A percentile compares a stretch with the other conserved stretches of the same genome.
Conservation (phyloP, 2,329 filamentous ascomycete genomes). For the Pochonia chlamydosporia region DNA sequence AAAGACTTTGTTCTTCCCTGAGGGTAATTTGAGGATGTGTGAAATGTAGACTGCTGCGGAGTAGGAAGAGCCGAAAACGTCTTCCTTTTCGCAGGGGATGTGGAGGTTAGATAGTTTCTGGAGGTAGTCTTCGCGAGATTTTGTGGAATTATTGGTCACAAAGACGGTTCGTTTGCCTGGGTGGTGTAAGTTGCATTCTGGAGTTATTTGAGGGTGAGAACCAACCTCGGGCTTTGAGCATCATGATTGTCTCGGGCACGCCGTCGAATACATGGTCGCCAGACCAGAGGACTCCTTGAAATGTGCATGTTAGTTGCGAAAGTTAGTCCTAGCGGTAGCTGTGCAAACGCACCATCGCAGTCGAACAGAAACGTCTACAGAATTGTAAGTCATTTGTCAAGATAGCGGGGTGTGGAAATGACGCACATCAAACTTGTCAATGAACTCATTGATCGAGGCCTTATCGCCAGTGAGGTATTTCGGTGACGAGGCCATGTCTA, state of each 20-base stretch:
- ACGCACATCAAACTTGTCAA: slow-evolving; percentile 87
- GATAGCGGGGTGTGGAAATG: slow-evolving; percentile 11
- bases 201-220: background rate
- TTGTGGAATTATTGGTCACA: slow-evolving; percentile 98
- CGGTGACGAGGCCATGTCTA: slow-evolving; percentile 27
- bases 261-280: slow-evolving; percentile 85
- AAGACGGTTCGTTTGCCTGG: slow-evolving; percentile 91
- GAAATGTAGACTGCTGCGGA: slow-evolving; percentile 94
- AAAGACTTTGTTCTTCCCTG: slow-evolving; percentile 86
- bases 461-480: slow-evolving; percentile 74
- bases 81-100: slow-evolving; percentile 75
- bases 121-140: slow-evolving; percentile 86
- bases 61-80: slow-evolving; percentile 95
- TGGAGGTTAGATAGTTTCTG: slow-evolving; percentile 81
- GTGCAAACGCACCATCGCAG: slow-evolving; percentile 71
- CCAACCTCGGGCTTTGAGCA: slow-evolving; percentile 74
- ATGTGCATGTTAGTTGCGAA: slow-evolving; percentile 2
- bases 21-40: slow-evolving; percentile 75
- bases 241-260: slow-evolving; percentile 76
- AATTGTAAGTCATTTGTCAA: background rate
- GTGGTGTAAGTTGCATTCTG: background rate
- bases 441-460: slow-evolving; percentile 71
- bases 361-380: slow-evolving; percentile 70
- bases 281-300: slow-evolving; percentile 86
- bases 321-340: background rate